A percentile compares a stretch with the other conserved stretches of the same genome.
Evolutionary conservation across 495 filamentous ascomycete genomes (phyloP).

Genomic region (Aspergillus hancockii): DNA sequence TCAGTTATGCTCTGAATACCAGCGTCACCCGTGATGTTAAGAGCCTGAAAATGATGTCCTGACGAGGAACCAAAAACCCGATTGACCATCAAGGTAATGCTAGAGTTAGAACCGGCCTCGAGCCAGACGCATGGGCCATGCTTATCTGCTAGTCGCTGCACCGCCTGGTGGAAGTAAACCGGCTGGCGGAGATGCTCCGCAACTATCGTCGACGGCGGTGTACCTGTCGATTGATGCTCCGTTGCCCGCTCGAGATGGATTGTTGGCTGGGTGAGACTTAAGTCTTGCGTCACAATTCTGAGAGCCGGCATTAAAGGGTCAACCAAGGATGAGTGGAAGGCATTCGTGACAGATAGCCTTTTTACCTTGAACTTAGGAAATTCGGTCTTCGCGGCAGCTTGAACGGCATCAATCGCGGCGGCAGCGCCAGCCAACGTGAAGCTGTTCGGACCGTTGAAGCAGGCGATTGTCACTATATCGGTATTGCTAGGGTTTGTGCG

Average conservation of each 20-base stretch:
- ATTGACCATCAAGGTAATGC: constrained; percentile 46
- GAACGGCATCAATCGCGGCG: constrained; percentile 30
- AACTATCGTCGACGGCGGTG: constrained; percentile 39
- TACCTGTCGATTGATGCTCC: constrained; percentile 25
- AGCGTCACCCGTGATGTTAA: constrained; percentile 40
- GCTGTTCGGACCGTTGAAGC: constrained; percentile 50
- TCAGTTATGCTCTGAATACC: constrained; percentile 36
- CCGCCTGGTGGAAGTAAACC: constrained; percentile 52
- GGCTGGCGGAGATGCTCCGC: constrained; percentile 50
- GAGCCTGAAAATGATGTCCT: constrained; percentile 37
- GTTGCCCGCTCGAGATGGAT: constrained; percentile 39
- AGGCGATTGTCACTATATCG: constrained; percentile 39
- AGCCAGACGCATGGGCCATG: constrained; percentile 43
- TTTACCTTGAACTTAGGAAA: constrained; percentile 32
- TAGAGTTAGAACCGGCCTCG: constrained; percentile 53
- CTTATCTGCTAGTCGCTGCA: constrained; percentile 40
- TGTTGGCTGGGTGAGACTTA: constrained; percentile 31
- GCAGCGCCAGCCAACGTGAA: constrained; percentile 48
- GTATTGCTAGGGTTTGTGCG: neutral
- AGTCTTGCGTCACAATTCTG: constrained; percentile 19
- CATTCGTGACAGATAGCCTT: constrained; percentile 49
- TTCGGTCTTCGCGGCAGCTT: constrained; percentile 1
- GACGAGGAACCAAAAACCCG: constrained; percentile 24
- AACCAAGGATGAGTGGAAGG: constrained; percentile 52
- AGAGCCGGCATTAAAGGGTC: constrained; percentile 39